phyloP scores from a whole-genome alignment of 2,329 filamentous ascomycete genomes.

The Chrysoporthe austroafricana region DNA sequence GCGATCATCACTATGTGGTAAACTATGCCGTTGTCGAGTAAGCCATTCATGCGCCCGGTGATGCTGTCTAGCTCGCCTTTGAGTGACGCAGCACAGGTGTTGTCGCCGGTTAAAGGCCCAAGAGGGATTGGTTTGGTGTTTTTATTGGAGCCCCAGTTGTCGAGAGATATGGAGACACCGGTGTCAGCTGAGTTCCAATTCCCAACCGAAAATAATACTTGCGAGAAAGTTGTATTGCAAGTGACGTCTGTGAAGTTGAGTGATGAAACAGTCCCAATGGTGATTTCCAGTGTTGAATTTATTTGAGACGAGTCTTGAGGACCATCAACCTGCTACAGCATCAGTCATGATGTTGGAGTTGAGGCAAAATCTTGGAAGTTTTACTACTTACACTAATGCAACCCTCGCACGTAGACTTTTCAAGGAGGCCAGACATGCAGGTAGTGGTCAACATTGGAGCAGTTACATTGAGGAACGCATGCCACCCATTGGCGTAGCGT shows the following conservation, averaged over 20 bases:
- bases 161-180: not conserved
- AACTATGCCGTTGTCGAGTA: not conserved
- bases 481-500: not conserved
- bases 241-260: not conserved
- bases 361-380: not conserved
- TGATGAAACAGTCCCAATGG: not conserved
- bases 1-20: not conserved
- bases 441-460: not conserved
- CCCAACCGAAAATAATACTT: not conserved
- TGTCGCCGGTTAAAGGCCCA: not conserved
- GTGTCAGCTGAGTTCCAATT: not conserved
- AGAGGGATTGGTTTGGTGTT: not conserved
- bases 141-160: not conserved
- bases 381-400: not conserved
- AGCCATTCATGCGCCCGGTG: not conserved
- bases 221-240: not conserved
- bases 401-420: not conserved
- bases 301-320: not conserved
- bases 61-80: conserved; percentile 1
- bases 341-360: not conserved
- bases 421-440: not conserved
- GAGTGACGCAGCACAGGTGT: not conserved
- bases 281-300: not conserved
- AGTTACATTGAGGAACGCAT: not conserved
- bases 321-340: not conserved